Evolutionary conservation across 306 rosid genomes (phyloP).

Genomic region (Cicer chorassanicum): DNA sequence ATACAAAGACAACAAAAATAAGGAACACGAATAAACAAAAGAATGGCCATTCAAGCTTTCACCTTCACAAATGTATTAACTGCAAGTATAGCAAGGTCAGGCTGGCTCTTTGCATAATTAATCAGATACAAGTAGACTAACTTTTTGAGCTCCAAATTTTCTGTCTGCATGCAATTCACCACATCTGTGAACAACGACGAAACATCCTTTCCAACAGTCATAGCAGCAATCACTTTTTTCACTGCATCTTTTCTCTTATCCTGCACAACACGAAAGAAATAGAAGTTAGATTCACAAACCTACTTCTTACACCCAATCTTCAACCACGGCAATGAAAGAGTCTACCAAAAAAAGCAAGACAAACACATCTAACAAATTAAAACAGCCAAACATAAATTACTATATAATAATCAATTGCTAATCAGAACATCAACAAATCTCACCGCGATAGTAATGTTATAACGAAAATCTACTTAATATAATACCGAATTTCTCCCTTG

Average conservation of each 20-base stretch:
- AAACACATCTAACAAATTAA: neutral
- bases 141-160: conserved; percentile 96
- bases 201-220: conserved; percentile 99
- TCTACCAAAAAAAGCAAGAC: conserved; percentile 24
- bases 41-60: conserved; percentile 41
- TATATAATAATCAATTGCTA: neutral
- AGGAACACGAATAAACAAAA: conserved; percentile 21
- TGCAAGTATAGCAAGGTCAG: conserved; percentile 96
- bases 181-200: conserved; percentile 97
- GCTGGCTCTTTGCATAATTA: conserved; percentile 98
- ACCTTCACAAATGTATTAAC: conserved; percentile 99
- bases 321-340: neutral
- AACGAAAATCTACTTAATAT: neutral
- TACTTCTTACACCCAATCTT: conserved; percentile 18
- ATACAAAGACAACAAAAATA: neutral
- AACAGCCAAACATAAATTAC: conserved; percentile 11
- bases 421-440: conserved; percentile 36
- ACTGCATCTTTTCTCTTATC: conserved; percentile 99
- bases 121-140: conserved; percentile 93
- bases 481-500: neutral
- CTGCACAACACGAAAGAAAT: conserved; percentile 52
- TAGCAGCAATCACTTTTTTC: conserved; percentile 97
- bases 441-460: neutral
- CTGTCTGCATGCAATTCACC: conserved; percentile 98
- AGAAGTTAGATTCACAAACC: conserved; percentile 24